Evolutionary conservation across 306 rosid species (phyloP).

Genomic region (Gillenia trifoliata): DNA sequence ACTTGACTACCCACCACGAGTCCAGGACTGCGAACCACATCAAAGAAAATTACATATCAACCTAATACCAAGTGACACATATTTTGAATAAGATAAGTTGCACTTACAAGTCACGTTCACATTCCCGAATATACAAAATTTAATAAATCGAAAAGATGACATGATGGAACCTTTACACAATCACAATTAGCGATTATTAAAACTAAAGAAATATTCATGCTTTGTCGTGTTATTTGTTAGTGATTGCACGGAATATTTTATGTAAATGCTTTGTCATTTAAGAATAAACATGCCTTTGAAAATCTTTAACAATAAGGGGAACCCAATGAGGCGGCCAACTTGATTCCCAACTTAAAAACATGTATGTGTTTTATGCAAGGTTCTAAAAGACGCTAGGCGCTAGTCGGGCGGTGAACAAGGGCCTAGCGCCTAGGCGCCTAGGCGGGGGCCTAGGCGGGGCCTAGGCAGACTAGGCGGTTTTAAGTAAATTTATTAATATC

Average conservation of each 20-base stretch:
- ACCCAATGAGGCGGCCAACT: no score
- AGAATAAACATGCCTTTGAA: no score
- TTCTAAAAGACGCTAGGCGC: no score
- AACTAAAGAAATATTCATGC: not conserved
- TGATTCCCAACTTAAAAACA: no score
- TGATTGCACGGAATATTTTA: not conserved
- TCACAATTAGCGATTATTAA: not conserved
- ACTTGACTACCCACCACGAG: not conserved
- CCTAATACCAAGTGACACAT: not conserved
- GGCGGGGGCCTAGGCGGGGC: no score
- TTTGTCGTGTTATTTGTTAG: not conserved
- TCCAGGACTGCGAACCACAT: not conserved
- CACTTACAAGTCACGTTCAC: not conserved
- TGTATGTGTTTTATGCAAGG: no score
- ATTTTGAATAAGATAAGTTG: not conserved
- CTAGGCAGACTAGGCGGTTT: no score
- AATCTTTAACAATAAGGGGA: no score
- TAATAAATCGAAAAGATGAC: not conserved
- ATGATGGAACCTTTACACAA: not conserved
- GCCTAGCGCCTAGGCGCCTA: no score
- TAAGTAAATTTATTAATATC: no score
- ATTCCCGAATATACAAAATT: not conserved
- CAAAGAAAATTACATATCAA: not conserved
- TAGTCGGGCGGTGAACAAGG: no score
- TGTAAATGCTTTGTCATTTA: no score